These are phyloP conservation scores for Elsinoe necatrix DNA, from an alignment of 2,329 filamentous ascomycete species.

Conservation along the genomic window DNA sequence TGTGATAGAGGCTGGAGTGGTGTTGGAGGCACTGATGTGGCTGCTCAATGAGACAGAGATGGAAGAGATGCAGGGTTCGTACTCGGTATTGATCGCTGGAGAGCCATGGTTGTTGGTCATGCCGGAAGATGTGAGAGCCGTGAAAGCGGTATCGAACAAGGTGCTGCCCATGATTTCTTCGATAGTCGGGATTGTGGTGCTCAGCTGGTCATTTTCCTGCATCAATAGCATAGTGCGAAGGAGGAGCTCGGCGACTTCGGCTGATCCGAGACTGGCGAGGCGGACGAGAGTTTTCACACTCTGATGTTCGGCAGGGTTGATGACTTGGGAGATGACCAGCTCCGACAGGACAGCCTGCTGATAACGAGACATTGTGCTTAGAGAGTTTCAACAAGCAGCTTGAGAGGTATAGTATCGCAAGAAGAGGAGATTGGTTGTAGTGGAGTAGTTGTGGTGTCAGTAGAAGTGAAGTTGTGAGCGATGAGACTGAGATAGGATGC, in stretches of 20 bases:
- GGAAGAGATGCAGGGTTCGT: not conserved
- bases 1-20: not conserved
- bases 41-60: not conserved
- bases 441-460: not conserved
- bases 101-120: not conserved
- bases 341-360: not conserved
- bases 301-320: not conserved
- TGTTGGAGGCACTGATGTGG: not conserved
- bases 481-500: not conserved
- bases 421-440: not conserved
- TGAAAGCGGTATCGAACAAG: not conserved
- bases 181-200: not conserved
- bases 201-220: conserved; percentile 5
- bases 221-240: conserved; percentile 7
- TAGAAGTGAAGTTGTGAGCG: too few species aligned
- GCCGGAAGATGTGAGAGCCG: not conserved
- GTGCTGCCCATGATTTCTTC: not conserved
- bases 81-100: not conserved
- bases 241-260: conserved; percentile 7
- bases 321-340: not conserved
- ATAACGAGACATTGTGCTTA: not conserved
- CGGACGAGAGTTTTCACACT: not conserved
- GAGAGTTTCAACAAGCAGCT: not conserved
- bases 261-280: not conserved
- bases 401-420: not conserved